Percentiles rank a stretch among this genome's conserved stretches.
Evolutionary conservation across 2,329 filamentous ascomycete species (phyloP).

Genomic region (Berkeleyomyces rouxiae): DNA sequence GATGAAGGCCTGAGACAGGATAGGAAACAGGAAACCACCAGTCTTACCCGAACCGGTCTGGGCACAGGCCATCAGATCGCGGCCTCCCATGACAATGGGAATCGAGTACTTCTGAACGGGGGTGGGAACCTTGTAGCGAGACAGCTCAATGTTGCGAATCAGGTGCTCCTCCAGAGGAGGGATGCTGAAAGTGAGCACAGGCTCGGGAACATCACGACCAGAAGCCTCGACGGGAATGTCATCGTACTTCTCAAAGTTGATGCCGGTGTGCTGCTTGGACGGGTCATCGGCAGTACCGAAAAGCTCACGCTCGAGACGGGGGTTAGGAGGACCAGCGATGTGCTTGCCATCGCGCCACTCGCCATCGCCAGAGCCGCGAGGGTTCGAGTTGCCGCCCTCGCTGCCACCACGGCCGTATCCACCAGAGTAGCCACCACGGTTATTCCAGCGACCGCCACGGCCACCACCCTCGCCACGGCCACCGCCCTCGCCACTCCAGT

Average conservation of each 20-base stretch:
- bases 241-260: conserved; percentile 99
- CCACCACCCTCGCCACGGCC: conserved; percentile 18
- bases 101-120: conserved; percentile 99
- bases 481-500: conserved; percentile 27
- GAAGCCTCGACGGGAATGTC: conserved; percentile 98
- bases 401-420: conserved; percentile 22
- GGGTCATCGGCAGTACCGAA: conserved; percentile 86
- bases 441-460: conserved; percentile 21
- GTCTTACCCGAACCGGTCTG: conserved; percentile 99
- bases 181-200: conserved; percentile 78
- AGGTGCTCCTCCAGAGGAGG: conserved; percentile 92
- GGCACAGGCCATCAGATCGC: conserved; percentile 98
- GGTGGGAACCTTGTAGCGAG: conserved; percentile 88
- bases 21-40: conserved; percentile 97
- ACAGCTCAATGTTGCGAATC: conserved; percentile 79
- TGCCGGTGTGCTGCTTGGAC: conserved; percentile 88
- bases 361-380: conserved; percentile 81
- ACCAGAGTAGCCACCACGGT: conserved; percentile 23
- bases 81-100: conserved; percentile 92
- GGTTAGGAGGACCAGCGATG: conserved; percentile 73
- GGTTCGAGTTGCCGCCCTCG: conserved; percentile 23
- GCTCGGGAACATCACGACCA: conserved; percentile 81
- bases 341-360: conserved; percentile 97
- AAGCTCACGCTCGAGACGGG: conserved; percentile 83
- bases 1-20: conserved; percentile 91